Conservation (phyloP, 768 basidiomycete species). For the Podaxis sp. region DNA sequence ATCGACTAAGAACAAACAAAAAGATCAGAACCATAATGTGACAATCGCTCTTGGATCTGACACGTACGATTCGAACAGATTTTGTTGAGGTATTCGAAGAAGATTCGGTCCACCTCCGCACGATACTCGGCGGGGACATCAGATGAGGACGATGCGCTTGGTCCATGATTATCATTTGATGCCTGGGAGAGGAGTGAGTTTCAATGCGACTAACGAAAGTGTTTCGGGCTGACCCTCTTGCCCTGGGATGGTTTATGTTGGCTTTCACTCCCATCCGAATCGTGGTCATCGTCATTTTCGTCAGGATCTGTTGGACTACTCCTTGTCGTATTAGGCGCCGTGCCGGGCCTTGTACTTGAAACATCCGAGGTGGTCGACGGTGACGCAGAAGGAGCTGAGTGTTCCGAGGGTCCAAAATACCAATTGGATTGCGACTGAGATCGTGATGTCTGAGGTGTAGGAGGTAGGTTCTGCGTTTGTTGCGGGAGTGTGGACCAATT, state of each 20-base stretch:
- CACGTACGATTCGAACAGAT: slow-evolving; percentile 88
- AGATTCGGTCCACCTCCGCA: slow-evolving; percentile 81
- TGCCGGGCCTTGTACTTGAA: slow-evolving; percentile 15
- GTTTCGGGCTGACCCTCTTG: not conserved
- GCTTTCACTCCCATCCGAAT: slow-evolving; percentile 29
- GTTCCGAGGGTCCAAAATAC: slow-evolving; percentile 18
- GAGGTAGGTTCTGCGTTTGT: slow-evolving; percentile 3
- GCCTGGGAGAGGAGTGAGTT: slow-evolving; percentile 16
- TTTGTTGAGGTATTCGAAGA: slow-evolving; percentile 83
- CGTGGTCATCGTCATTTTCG: slow-evolving; percentile 39
- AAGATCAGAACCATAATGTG: slow-evolving; percentile 15
- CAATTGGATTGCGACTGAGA: slow-evolving; percentile 12
- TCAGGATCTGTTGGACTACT: slow-evolving; percentile 46
- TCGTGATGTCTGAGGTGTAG: slow-evolving; percentile 8
- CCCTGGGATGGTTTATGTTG: slow-evolving; percentile 10
- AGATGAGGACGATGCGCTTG: slow-evolving; percentile 22
- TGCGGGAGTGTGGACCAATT: slow-evolving; percentile 19
- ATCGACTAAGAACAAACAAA: slow-evolving; percentile 56
- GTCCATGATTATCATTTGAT: slow-evolving; percentile 23
- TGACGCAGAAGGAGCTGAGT: slow-evolving; percentile 18
- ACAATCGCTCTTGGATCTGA: not conserved
- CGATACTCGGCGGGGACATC: slow-evolving; percentile 82
- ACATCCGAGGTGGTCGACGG: slow-evolving; percentile 25
- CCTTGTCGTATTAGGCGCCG: slow-evolving; percentile 26
- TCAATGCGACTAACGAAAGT: not conserved